phyloP scores from a whole-genome alignment of 169 alveolate species.

The Cryptosporidium sp. region DNA sequence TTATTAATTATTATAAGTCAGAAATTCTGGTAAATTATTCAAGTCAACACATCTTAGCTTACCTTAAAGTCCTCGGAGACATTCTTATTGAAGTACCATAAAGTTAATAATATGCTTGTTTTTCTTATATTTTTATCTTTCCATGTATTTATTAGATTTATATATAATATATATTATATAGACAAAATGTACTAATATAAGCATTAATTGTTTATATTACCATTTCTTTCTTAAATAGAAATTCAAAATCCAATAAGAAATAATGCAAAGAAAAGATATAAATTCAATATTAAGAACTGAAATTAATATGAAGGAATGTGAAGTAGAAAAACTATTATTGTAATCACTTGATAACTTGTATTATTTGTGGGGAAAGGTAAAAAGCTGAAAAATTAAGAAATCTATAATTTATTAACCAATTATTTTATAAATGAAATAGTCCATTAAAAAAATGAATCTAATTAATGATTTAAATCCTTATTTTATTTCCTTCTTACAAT shows the following conservation, averaged over 20 bases:
- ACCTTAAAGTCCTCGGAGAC: conserved; percentile 8
- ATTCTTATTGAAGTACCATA: background rate
- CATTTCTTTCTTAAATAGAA: no score
- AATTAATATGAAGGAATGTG: background rate
- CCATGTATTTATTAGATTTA: background rate
- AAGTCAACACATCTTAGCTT: background rate
- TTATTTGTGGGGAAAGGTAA: background rate
- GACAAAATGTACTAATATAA: background rate
- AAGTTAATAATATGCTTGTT: background rate
- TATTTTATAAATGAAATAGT: background rate
- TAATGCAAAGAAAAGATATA: background rate
- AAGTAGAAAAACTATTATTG: background rate
- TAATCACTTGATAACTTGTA: background rate
- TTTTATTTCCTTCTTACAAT: background rate
- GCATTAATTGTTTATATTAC: background rate
- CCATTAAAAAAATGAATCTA: background rate
- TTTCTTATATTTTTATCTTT: background rate
- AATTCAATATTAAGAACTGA: background rate
- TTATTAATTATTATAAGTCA: background rate
- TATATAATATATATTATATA: no score
- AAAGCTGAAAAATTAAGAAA: background rate
- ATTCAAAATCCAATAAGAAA: background rate
- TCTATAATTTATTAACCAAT: background rate
- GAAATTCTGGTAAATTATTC: background rate
- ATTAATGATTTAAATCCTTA: background rate